Evolutionary conservation across 2,329 filamentous ascomycete species (phyloP).

Genomic region (Neonectria coccinea): DNA sequence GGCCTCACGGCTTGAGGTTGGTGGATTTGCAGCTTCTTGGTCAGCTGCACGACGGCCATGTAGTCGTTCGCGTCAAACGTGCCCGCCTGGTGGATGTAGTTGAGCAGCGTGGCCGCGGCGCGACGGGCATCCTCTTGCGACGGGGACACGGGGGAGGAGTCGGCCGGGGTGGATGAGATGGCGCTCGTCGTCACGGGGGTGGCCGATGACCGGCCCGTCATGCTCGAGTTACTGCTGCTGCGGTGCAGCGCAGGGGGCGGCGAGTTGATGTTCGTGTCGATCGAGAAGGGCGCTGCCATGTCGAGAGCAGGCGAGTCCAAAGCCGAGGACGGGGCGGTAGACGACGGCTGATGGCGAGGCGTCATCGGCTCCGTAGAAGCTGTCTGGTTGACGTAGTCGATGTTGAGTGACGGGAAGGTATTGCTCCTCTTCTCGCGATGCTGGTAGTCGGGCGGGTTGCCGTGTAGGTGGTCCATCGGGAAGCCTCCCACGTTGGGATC

Average conservation of each 20-base stretch:
- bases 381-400: slow-evolving; percentile 66
- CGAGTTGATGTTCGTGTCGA: slow-evolving; percentile 59
- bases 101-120: slow-evolving; percentile 84
- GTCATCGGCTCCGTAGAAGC: slow-evolving; percentile 58
- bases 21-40: slow-evolving; percentile 84
- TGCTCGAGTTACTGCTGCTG: slow-evolving; percentile 52
- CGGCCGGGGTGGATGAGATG: slow-evolving; percentile 51
- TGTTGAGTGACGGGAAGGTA: slow-evolving; percentile 81
- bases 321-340: slow-evolving; percentile 63
- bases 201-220: slow-evolving; percentile 44
- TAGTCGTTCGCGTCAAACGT: slow-evolving; percentile 83
- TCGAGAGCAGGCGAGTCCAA: slow-evolving; percentile 65
- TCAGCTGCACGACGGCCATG: slow-evolving; percentile 81
- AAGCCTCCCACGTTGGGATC: slow-evolving; percentile 78
- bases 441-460: slow-evolving; percentile 66
- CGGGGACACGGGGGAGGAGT: slow-evolving; percentile 73
- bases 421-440: slow-evolving; percentile 80
- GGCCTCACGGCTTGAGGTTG: slow-evolving; percentile 55
- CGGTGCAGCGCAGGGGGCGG: slow-evolving; percentile 49
- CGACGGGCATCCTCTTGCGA: slow-evolving; percentile 87
- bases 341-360: slow-evolving; percentile 61
- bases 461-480: slow-evolving; percentile 54
- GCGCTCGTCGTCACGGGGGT: slow-evolving; percentile 35
- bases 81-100: slow-evolving; percentile 80
- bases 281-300: slow-evolving; percentile 55